Evolutionary conservation across 805 yeast species (phyloP).

Genomic region (Ogataea naganishii): DNA sequence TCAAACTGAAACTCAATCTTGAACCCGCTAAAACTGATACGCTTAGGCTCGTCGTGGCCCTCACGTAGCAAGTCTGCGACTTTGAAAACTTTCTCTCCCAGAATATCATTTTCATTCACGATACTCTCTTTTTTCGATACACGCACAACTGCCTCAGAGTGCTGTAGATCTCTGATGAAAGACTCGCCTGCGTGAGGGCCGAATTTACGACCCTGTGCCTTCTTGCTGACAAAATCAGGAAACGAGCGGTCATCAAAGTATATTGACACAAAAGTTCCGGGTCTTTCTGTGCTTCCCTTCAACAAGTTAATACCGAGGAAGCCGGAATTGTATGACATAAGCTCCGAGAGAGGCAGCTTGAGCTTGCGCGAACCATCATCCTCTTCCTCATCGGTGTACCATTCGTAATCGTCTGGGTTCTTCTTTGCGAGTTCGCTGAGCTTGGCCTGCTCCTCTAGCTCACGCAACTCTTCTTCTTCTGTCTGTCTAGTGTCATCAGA

Average conservation of each 20-base stretch:
- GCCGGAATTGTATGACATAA: conserved; percentile 54
- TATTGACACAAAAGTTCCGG: conserved; percentile 46
- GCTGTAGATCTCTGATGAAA: conserved; percentile 62
- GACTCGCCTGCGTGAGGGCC: conserved; percentile 42
- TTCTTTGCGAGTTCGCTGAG: conserved; percentile 44
- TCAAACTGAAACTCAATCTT: conserved; percentile 42
- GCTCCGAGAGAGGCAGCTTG: conserved; percentile 39
- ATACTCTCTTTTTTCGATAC: conserved; percentile 44
- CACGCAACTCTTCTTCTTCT: conserved; percentile 29
- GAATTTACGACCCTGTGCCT: conserved; percentile 36
- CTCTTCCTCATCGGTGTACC: conserved; percentile 42
- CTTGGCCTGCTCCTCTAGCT: conserved; percentile 36
- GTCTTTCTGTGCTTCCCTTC: conserved; percentile 37
- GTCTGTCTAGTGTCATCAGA: too few relatives aligned
- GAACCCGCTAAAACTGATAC: conserved; percentile 31
- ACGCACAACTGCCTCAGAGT: conserved; percentile 50
- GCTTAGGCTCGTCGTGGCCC: conserved; percentile 36
- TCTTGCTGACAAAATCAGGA: conserved; percentile 49
- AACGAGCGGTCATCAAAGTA: conserved; percentile 56
- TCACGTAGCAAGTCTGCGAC: conserved; percentile 48
- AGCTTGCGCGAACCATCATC: conserved; percentile 31
- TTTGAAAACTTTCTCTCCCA: conserved; percentile 38
- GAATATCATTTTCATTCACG: conserved; percentile 36
- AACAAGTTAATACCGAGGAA: conserved; percentile 44
- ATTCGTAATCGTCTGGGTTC: conserved; percentile 56